Conservation (phyloP, 208 protist species). For the Tritrichomonas foetus region DNA sequence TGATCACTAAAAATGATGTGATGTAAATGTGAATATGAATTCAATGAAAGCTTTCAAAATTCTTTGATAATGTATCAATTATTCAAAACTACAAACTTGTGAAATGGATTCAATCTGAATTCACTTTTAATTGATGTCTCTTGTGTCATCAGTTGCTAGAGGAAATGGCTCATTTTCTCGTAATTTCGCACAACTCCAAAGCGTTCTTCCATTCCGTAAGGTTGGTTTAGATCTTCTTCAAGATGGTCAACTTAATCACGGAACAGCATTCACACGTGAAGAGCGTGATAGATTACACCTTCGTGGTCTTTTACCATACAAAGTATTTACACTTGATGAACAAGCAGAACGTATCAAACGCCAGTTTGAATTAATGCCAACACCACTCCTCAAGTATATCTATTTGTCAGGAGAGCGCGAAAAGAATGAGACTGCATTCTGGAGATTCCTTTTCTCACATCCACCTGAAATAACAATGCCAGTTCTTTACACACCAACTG, state of each 20-base stretch:
- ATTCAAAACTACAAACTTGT: too few relatives aligned
- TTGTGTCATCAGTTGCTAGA: too few relatives aligned
- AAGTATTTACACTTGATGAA: not conserved
- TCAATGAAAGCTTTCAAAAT: too few relatives aligned
- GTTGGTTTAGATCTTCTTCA: not conserved
- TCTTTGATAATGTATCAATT: too few relatives aligned
- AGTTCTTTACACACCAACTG: constrained; percentile 39
- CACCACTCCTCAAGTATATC: constrained; percentile 17
- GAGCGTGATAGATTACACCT: not conserved
- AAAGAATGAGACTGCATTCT: not conserved
- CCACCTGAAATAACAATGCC: constrained; percentile 13
- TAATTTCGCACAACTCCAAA: not conserved
- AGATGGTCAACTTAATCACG: not conserved
- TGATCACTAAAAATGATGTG: too few relatives aligned
- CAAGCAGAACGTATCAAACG: not conserved
- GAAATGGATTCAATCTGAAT: too few relatives aligned
- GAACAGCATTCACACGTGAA: not conserved
- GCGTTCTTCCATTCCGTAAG: not conserved
- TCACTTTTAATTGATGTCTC: too few relatives aligned
- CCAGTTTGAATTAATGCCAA: not conserved
- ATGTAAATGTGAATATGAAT: too few relatives aligned
- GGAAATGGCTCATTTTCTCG: too few relatives aligned
- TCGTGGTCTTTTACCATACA: not conserved
- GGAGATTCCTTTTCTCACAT: not conserved
- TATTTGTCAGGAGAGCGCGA: not conserved